phyloP scores from a whole-genome alignment of 768 basidiomycete genomes.

The Psilocybe tampanensis region DNA sequence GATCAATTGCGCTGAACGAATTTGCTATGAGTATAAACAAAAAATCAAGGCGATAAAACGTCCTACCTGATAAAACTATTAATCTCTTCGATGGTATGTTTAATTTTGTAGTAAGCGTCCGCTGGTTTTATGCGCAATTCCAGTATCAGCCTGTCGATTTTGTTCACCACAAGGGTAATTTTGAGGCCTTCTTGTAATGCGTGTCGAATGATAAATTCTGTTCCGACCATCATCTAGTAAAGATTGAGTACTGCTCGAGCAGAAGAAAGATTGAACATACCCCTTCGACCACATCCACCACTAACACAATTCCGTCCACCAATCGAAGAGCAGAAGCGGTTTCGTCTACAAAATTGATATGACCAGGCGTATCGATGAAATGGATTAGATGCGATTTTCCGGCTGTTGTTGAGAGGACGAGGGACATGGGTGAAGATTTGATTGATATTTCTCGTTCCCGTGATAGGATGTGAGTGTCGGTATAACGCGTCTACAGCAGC shows the following conservation, averaged over 20 bases:
- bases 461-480: slow-evolving; percentile 91
- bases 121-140: slow-evolving; percentile 94
- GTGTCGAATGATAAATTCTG: slow-evolving; percentile 86
- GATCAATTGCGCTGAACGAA: slow-evolving; percentile 69
- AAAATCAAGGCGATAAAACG: not conserved
- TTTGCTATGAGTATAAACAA: slow-evolving; percentile 4
- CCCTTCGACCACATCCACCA: slow-evolving; percentile 98
- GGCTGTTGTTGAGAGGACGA: slow-evolving; percentile 79
- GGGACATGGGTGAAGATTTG: slow-evolving; percentile 96
- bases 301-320: slow-evolving; percentile 88
- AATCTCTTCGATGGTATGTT: slow-evolving; percentile 98
- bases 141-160: slow-evolving; percentile 95
- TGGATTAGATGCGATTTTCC: slow-evolving; percentile 96
- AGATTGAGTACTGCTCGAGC: slow-evolving; percentile 15
- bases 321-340: slow-evolving; percentile 86
- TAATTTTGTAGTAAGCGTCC: slow-evolving; percentile 99
- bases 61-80: slow-evolving; percentile 92
- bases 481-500: slow-evolving; percentile 78
- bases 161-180: slow-evolving; percentile 94
- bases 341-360: slow-evolving; percentile 99
- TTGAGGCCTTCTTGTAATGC: slow-evolving; percentile 87
- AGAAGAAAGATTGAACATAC: slow-evolving; percentile 47
- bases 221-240: slow-evolving; percentile 84
- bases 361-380: slow-evolving; percentile 95
- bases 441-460: slow-evolving; percentile 90